Evolutionary conservation across 2,329 filamentous ascomycete species (phyloP).

Genomic region (Graphilbum fragrans): DNA sequence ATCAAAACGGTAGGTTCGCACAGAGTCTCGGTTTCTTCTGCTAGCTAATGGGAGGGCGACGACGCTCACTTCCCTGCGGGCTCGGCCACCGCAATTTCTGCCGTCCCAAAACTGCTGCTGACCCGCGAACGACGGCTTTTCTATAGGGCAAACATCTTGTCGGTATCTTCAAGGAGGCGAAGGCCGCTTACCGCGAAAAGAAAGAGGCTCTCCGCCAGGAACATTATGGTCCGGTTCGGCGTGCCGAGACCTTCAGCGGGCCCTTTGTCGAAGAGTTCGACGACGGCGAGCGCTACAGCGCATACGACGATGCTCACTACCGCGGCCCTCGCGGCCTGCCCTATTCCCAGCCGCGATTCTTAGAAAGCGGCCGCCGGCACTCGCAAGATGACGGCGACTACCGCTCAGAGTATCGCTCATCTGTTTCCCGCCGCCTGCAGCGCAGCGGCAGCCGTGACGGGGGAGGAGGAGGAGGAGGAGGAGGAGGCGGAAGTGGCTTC

Average conservation of each 20-base stretch:
- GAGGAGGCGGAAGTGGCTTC: slow-evolving; percentile 13
- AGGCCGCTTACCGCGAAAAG: slow-evolving; percentile 74
- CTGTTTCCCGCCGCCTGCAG: slow-evolving; percentile 23
- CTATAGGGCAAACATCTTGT: slow-evolving; percentile 75
- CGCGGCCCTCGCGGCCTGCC: slow-evolving; percentile 5
- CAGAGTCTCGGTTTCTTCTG: too few relatives aligned
- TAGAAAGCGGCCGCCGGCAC: slow-evolving; percentile 16
- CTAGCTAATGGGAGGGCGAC: too few relatives aligned
- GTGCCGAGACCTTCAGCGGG: slow-evolving; percentile 46
- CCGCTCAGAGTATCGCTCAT: slow-evolving; percentile 13
- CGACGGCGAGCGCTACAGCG: slow-evolving; percentile 14
- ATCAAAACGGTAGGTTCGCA: slow-evolving; percentile 68
- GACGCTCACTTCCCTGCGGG: too few relatives aligned
- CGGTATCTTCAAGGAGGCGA: slow-evolving; percentile 85
- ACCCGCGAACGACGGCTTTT: not conserved
- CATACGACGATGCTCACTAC: slow-evolving; percentile 8
- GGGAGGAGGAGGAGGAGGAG: slow-evolving; percentile 14
- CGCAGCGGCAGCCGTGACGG: slow-evolving; percentile 16
- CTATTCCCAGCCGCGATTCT: slow-evolving; percentile 8
- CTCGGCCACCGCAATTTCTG: too few relatives aligned
- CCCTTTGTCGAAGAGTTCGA: slow-evolving; percentile 14
- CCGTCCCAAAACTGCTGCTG: too few relatives aligned
- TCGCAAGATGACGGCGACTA: slow-evolving; percentile 16
- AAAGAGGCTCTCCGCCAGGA: slow-evolving; percentile 71
- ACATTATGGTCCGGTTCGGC: slow-evolving; percentile 31